These are phyloP conservation scores for Isabelozyma pseudorhagii DNA, from an alignment of 805 yeast species.

Conservation along the genomic window DNA sequence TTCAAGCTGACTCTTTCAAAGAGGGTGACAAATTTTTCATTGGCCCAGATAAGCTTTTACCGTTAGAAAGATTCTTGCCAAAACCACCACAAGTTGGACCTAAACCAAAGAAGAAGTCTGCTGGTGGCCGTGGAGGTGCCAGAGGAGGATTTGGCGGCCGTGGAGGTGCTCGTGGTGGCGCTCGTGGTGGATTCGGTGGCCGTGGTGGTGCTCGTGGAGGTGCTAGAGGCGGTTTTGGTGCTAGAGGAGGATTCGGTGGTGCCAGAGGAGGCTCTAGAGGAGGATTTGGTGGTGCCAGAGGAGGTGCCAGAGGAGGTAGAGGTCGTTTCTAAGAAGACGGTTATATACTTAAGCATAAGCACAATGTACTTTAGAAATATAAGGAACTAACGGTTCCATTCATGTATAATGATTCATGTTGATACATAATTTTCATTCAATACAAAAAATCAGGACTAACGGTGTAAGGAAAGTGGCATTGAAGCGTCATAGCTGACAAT, in stretches of 20 bases:
- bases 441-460: background rate
- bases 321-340: conserved; percentile 16
- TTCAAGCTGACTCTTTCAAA: conserved; percentile 88
- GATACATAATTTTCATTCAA: background rate
- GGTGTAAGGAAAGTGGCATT: too few relatives aligned
- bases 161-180: conserved; percentile 29
- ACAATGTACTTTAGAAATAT: conserved; percentile 1
- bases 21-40: conserved; percentile 95
- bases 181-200: conserved; percentile 32
- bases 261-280: conserved; percentile 42
- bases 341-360: conserved; percentile 1
- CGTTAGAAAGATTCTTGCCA: conserved; percentile 95
- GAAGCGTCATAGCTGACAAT: too few relatives aligned
- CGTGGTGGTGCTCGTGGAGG: conserved; percentile 31
- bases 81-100: conserved; percentile 89
- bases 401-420: background rate
- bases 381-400: background rate
- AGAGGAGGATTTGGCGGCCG: conserved; percentile 39
- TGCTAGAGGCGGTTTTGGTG: conserved; percentile 38
- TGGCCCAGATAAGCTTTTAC: conserved; percentile 92
- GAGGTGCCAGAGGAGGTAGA: conserved; percentile 42
- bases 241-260: conserved; percentile 40
- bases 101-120: conserved; percentile 69
- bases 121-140: conserved; percentile 49
- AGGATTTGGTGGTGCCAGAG: conserved; percentile 27